Evolutionary conservation across 306 rosid species (phyloP).

Genomic region (Vigna unguiculata): DNA sequence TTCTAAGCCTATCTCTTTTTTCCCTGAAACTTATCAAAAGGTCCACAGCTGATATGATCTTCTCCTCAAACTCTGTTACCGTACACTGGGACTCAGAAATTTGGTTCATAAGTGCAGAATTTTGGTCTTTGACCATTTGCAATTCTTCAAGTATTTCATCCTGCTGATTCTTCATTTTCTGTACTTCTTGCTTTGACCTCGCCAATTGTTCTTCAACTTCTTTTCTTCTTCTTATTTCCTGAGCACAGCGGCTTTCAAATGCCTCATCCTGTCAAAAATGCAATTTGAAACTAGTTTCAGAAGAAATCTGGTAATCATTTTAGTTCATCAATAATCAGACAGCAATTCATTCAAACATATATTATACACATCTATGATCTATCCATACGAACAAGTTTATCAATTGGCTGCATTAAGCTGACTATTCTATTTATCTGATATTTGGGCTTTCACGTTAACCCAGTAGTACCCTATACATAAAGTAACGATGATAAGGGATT

Average conservation of each 20-base stretch:
- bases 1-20: slow-evolving; percentile 67
- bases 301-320: slow-evolving; percentile 40
- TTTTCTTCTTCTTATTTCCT: slow-evolving; percentile 63
- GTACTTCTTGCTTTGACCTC: slow-evolving; percentile 61
- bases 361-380: slow-evolving; percentile 12
- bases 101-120: slow-evolving; percentile 55
- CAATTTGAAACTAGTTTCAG: slow-evolving; percentile 42
- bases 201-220: slow-evolving; percentile 64
- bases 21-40: slow-evolving; percentile 87
- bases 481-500: slow-evolving; percentile 31
- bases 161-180: slow-evolving; percentile 53
- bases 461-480: neutral
- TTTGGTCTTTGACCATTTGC: slow-evolving; percentile 57
- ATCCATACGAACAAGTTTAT: slow-evolving; percentile 18
- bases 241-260: slow-evolving; percentile 56
- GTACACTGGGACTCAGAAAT: slow-evolving; percentile 55
- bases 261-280: slow-evolving; percentile 63
- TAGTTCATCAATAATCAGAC: slow-evolving; percentile 35
- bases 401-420: slow-evolving; percentile 10
- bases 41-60: slow-evolving; percentile 72
- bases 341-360: slow-evolving; percentile 29
- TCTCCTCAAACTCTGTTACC: slow-evolving; percentile 80
- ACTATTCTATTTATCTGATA: slow-evolving; percentile 31
- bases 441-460: slow-evolving; percentile 23
- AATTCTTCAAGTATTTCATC: slow-evolving; percentile 58